phyloP scores from a whole-genome alignment of 1,284 basidiomycete species.

The Pseudozyma pruni region DNA sequence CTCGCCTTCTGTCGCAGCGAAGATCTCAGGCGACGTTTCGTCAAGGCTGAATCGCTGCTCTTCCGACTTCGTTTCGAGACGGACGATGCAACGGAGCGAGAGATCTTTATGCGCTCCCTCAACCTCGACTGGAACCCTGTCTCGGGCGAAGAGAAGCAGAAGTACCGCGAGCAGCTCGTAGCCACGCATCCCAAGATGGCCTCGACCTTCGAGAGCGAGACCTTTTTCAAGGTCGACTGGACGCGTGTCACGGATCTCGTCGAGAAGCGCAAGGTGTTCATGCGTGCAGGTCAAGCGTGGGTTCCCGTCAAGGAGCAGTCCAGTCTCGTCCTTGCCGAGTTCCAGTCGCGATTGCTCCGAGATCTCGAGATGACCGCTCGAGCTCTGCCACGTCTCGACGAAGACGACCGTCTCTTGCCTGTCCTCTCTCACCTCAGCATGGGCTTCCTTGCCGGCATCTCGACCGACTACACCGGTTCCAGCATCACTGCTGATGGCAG shows the following conservation, averaged over 20 bases:
- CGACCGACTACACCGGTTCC: constrained; percentile 77
- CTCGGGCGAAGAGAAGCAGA: constrained; percentile 73
- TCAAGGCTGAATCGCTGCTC: constrained; percentile 86
- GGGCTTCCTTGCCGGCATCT: constrained; percentile 90
- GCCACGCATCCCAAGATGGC: constrained; percentile 58
- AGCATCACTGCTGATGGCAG: constrained; percentile 70
- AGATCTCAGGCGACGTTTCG: constrained; percentile 86
- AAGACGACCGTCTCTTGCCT: constrained; percentile 90
- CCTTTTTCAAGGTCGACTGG: constrained; percentile 83
- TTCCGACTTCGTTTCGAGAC: constrained; percentile 86
- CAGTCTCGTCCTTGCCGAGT: constrained; percentile 89
- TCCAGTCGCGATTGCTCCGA: constrained; percentile 78
- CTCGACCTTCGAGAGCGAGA: constrained; percentile 71
- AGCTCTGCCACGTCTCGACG: constrained; percentile 90
- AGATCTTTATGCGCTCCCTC: constrained; percentile 79
- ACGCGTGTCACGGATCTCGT: constrained; percentile 92
- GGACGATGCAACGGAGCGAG: constrained; percentile 75
- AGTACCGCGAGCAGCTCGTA: constrained; percentile 72
- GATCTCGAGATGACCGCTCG: constrained; percentile 90
- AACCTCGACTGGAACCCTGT: constrained; percentile 84
- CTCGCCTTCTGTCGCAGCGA: constrained; percentile 96
- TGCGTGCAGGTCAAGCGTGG: constrained; percentile 87
- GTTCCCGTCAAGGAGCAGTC: constrained; percentile 85
- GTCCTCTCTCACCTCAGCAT: constrained; percentile 92
- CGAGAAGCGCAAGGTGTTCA: constrained; percentile 81